Percentiles rank a stretch among this genome's conserved stretches.
These are phyloP conservation scores for Barbarea vulgaris DNA, from an alignment of 345 rosid species.

Conservation along the genomic window DNA sequence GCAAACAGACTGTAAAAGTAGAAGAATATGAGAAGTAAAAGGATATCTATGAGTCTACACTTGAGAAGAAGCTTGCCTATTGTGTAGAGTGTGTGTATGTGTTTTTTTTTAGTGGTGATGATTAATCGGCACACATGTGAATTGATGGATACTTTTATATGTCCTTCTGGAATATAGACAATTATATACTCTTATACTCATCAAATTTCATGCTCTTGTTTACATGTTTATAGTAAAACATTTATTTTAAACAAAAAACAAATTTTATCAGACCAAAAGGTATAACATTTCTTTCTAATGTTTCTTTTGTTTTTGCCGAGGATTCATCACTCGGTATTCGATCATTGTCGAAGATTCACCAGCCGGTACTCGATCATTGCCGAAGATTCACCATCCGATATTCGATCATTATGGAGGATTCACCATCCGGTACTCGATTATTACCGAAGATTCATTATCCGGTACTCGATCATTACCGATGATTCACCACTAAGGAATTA, in stretches of 20 bases:
- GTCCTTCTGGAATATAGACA: conserved; percentile 31
- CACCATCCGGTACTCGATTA: too few species aligned
- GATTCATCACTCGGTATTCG: too few species aligned
- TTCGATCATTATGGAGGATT: too few species aligned
- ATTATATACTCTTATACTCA: conserved; percentile 3
- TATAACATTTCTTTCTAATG: neutral
- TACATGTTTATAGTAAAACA: neutral
- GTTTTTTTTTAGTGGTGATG: conserved; percentile 25
- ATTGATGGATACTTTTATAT: conserved; percentile 38
- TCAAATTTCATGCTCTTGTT: neutral
- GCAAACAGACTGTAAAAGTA: conserved; percentile 21
- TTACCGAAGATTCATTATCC: too few species aligned
- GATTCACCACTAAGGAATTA: too few species aligned
- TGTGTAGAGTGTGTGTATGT: conserved; percentile 21
- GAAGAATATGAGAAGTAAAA: conserved; percentile 19
- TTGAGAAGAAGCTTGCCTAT: conserved; percentile 18
- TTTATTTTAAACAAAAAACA: neutral
- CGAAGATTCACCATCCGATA: too few species aligned
- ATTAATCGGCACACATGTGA: conserved; percentile 42
- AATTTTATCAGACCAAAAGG: neutral
- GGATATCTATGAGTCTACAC: conserved; percentile 18
- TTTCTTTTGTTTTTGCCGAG: neutral
- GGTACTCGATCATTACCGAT: too few species aligned
- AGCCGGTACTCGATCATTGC: too few species aligned
- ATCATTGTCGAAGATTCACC: too few species aligned